Conservation (phyloP, 2,329 filamentous ascomycete genomes). For the Calonectria pauciramosa region DNA sequence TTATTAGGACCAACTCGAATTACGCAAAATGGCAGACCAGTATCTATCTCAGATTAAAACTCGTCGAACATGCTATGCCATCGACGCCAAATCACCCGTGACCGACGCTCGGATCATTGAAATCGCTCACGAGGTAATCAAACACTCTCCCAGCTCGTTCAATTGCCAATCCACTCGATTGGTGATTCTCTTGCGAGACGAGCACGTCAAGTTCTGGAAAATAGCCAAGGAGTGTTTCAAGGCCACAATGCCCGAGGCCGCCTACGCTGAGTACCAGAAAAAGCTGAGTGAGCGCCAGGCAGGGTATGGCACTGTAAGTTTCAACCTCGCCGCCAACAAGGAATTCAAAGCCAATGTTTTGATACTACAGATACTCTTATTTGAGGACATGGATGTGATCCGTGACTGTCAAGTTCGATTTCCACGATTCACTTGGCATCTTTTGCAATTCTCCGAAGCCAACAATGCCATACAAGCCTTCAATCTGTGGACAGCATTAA, state of each 20-base stretch:
- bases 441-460: not conserved
- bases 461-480: not conserved
- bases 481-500: not conserved
- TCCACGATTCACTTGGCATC: not conserved
- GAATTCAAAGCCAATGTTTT: too few species aligned
- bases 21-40: not conserved
- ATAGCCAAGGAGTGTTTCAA: not conserved
- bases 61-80: not conserved
- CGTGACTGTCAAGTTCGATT: not conserved
- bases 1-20: too few species aligned
- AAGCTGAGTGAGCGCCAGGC: not conserved
- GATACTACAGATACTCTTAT: not conserved
- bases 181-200: not conserved
- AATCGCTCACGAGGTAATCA: not conserved
- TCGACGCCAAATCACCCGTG: not conserved
- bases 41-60: not conserved
- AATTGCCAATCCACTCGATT: not conserved
- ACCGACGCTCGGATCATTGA: not conserved
- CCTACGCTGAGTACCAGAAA: not conserved
- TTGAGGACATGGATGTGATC: conserved; percentile 6
- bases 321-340: not conserved
- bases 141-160: not conserved
- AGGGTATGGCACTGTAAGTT: not conserved
- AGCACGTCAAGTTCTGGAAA: not conserved
- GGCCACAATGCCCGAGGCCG: not conserved